These are phyloP conservation scores for Aspergillus pseudoterreus DNA, from an alignment of 2,329 filamentous ascomycete genomes.

Conservation along the genomic window DNA sequence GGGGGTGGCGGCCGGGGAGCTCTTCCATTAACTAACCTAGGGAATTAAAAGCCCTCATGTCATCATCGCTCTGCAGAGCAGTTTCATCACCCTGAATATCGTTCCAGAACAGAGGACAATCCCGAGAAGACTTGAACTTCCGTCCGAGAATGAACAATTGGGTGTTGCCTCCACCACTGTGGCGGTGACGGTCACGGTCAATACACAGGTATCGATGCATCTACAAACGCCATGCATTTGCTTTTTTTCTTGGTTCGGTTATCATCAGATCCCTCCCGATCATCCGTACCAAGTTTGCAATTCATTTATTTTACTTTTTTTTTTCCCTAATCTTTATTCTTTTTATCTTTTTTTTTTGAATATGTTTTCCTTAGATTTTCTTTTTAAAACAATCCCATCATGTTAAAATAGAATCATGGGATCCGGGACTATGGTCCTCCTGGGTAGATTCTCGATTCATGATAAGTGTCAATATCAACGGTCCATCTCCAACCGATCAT, in stretches of 20 bases:
- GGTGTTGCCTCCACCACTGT: not conserved
- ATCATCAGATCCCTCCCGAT: not conserved
- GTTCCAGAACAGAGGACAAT: not conserved
- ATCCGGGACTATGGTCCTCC: not conserved
- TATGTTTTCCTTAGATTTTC: not conserved
- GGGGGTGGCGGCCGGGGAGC: slow-evolving; percentile 29
- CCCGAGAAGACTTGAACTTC: not conserved
- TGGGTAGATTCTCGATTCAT: too few relatives aligned
- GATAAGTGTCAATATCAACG: not conserved
- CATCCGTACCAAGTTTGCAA: not conserved
- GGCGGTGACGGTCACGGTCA: slow-evolving; percentile 12
- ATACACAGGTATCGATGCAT: not conserved
- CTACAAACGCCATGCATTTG: not conserved
- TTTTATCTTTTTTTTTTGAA: not conserved
- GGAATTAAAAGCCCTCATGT: not conserved
- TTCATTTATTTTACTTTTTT: not conserved
- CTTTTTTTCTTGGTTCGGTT: slow-evolving; percentile 1
- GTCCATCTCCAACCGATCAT: not conserved
- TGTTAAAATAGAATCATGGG: not conserved
- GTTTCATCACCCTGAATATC: not conserved
- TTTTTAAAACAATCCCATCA: not conserved
- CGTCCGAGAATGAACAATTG: not conserved
- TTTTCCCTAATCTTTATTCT: not conserved
- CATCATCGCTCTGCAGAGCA: not conserved
- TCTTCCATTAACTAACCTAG: not conserved